Conservation (phyloP, 441 rosid genomes). For the Manihot esculenta region DNA sequence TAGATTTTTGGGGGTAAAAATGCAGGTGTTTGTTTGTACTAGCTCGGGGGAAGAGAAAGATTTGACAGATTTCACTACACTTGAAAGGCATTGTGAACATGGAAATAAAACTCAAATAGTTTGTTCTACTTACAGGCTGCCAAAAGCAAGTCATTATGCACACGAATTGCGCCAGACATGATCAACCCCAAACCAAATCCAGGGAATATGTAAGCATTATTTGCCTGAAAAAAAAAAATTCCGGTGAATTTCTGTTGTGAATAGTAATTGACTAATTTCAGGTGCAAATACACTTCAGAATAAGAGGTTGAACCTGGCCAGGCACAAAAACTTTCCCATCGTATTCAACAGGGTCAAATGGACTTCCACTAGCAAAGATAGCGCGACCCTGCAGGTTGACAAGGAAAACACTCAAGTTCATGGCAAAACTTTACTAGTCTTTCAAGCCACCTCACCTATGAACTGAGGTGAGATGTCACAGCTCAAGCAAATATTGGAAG, state of each 20-base stretch:
- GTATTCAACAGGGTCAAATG: slow-evolving; percentile 77
- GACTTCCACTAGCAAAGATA: slow-evolving; percentile 96
- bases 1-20: too few relatives aligned
- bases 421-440: neutral
- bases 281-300: slow-evolving; percentile 9
- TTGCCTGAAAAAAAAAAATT: slow-evolving; percentile 55
- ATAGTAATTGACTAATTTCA: neutral
- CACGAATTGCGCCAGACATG: slow-evolving; percentile 88
- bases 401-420: slow-evolving; percentile 2
- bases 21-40: too few relatives aligned
- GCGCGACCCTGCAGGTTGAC: slow-evolving; percentile 68
- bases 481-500: neutral
- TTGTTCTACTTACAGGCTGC: slow-evolving; percentile 80
- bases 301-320: slow-evolving; percentile 75
- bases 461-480: neutral
- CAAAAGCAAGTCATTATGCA: slow-evolving; percentile 89
- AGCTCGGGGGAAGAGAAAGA: neutral
- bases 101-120: neutral
- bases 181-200: slow-evolving; percentile 96
- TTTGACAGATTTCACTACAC: neutral
- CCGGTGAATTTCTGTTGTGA: neutral
- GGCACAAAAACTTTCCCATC: slow-evolving; percentile 70
- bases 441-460: neutral
- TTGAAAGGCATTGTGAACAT: neutral
- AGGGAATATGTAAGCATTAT: slow-evolving; percentile 95